Percentiles rank a stretch among this genome's conserved stretches.
phyloP scores from a whole-genome alignment of 2,329 filamentous ascomycete species.

The Dactylellina sp. region DNA sequence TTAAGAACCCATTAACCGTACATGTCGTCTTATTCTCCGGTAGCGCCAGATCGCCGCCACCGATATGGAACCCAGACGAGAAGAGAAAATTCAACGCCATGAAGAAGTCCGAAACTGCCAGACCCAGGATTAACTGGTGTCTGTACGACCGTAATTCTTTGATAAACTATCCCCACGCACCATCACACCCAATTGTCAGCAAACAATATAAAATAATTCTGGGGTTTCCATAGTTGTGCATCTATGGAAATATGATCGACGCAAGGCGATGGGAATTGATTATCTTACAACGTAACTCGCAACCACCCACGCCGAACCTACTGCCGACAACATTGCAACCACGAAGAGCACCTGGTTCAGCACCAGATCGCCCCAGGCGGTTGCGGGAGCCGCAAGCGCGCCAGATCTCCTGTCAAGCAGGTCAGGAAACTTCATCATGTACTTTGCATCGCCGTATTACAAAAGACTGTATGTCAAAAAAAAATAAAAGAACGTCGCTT shows the following conservation, averaged over 20 bases:
- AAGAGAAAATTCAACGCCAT: slow-evolving; percentile 65
- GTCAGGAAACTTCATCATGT: slow-evolving; percentile 17
- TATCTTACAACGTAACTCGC: slow-evolving; percentile 62
- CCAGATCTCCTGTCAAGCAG: slow-evolving; percentile 46
- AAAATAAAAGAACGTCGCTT: background rate
- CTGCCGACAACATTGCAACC: slow-evolving; percentile 62
- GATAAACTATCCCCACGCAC: slow-evolving; percentile 62
- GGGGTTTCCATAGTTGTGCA: no score
- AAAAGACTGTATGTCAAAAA: background rate
- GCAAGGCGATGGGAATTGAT: background rate
- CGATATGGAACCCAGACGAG: slow-evolving; percentile 63
- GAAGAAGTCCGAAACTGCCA: slow-evolving; percentile 64
- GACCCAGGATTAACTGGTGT: slow-evolving; percentile 65
- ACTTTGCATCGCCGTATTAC: slow-evolving; percentile 25
- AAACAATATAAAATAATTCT: no score
- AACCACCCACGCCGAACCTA: slow-evolving; percentile 64
- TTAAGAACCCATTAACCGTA: slow-evolving; percentile 65
- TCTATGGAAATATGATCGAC: no score
- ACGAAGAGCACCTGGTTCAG: slow-evolving; percentile 62
- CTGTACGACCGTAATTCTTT: slow-evolving; percentile 63
- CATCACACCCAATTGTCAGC: slow-evolving; percentile 5
- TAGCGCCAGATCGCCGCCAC: slow-evolving; percentile 61
- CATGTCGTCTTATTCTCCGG: slow-evolving; percentile 62
- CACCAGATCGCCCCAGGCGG: slow-evolving; percentile 43
- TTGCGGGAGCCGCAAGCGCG: slow-evolving; percentile 54